Evolutionary conservation across 345 rosid genomes (phyloP).

Genomic region (Dipteronia sinensis): DNA sequence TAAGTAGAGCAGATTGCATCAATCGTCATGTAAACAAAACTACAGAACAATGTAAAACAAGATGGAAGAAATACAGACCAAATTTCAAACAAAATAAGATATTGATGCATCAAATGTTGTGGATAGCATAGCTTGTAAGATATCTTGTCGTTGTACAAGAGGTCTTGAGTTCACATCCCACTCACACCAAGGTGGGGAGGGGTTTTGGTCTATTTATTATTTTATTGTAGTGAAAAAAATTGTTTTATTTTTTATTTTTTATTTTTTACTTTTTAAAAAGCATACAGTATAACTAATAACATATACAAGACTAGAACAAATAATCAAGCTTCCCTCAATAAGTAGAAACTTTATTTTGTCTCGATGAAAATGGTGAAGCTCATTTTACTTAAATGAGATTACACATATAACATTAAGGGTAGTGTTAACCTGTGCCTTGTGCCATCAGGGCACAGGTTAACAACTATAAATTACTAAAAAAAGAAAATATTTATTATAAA

Average conservation of each 20-base stretch:
- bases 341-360: background rate
- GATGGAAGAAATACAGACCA: background rate
- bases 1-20: background rate
- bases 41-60: conserved; percentile 4
- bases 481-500: too few species aligned
- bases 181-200: background rate
- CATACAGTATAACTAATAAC: background rate
- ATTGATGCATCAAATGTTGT: background rate
- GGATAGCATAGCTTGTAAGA: background rate
- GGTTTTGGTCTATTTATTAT: background rate
- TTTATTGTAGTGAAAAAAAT: background rate
- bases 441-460: too few species aligned
- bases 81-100: background rate
- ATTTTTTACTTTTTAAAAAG: too few species aligned
- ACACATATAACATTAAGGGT: background rate
- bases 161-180: background rate
- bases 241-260: too few species aligned
- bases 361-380: background rate
- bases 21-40: background rate
- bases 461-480: too few species aligned
- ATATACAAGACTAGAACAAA: background rate
- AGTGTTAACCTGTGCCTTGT: too few species aligned
- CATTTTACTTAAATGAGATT: background rate
- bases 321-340: background rate
- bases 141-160: background rate